Base-by-base conservation (phyloP, 306 rosid species). In the Erythrophleum fordii region DNA sequence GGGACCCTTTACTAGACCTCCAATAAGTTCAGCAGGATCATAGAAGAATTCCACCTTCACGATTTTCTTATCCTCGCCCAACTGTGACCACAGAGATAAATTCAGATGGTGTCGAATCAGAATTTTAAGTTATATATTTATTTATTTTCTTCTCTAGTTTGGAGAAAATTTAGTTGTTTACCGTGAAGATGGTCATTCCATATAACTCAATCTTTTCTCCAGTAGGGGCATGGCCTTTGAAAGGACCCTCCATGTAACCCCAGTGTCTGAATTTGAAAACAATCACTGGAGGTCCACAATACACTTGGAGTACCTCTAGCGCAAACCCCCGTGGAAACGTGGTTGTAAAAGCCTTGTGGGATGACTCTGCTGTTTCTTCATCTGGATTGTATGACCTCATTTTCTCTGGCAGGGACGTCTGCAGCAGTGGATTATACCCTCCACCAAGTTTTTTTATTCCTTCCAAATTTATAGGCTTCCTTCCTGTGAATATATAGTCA, bases 211-310 rank as follows among this genome's bases (percentile, higher is more conserved):
- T 46, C 59, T 51, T 14, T 8, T 91, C 76, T 11, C 90, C 93
- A 6, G 93, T 89, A 2, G 96, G 64, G 64, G 64, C 31, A 58
- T 59, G 66, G 2, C 66, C 66, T 26, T 59, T 59, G 66, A 59
- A 59, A 83, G 96, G 92, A 58, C 96, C 96, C 46, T 91, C 96
- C 93, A 90, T 87, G 83, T 72, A 84, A 17, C 91, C 94, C 94
- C 97, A 92, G 56, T 92, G 94, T 80, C 94, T 88, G 77, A 92
- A 92, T 66, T 92, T 92, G 86, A 76, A 92, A 8, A 84, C 85
- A 42, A 88, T 85, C 55, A 77, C 46, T 0, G 97, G 94, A 1
- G 97, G 93, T 44, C 93, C 94, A 10, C 88, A 46, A 67, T 87
- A 90, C 1, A 86, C 90, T 5, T 81, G 82, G 1, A 90, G 65